These are phyloP conservation scores for Solanum piurae DNA, from an alignment of 257 asterid genomes.

Conservation along the genomic window DNA sequence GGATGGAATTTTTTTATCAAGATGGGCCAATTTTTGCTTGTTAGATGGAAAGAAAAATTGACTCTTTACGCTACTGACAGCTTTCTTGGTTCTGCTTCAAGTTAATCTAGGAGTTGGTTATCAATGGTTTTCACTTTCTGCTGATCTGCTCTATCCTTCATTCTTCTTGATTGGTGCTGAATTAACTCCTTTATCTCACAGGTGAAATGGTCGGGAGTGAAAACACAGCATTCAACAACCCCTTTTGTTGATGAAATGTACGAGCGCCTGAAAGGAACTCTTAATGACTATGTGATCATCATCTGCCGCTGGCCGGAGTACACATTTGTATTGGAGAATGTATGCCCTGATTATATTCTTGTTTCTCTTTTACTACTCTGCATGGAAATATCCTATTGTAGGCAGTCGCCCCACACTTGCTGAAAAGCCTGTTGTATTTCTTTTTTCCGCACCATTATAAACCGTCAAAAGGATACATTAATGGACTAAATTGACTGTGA, in stretches of 20 bases:
- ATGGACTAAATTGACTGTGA: neutral
- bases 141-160: neutral
- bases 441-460: neutral
- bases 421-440: neutral
- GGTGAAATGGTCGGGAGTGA: slow-evolving; percentile 49
- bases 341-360: slow-evolving; percentile 8
- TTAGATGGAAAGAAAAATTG: neutral
- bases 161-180: neutral
- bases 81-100: neutral
- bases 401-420: neutral
- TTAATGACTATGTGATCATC: slow-evolving; percentile 42
- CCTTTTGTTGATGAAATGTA: slow-evolving; percentile 49
- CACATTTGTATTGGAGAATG: slow-evolving; percentile 37
- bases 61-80: neutral
- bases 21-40: neutral
- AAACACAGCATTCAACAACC: slow-evolving; percentile 40
- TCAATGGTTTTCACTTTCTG: neutral
- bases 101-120: neutral
- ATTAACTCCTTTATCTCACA: slow-evolving; percentile 1
- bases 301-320: slow-evolving; percentile 51
- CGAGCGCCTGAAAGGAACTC: slow-evolving; percentile 31
- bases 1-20: neutral
- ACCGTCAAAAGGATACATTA: neutral
- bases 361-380: neutral
- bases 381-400: neutral